phyloP scores from a whole-genome alignment of 2,329 filamentous ascomycete genomes.

The Cordyceps javanica region DNA sequence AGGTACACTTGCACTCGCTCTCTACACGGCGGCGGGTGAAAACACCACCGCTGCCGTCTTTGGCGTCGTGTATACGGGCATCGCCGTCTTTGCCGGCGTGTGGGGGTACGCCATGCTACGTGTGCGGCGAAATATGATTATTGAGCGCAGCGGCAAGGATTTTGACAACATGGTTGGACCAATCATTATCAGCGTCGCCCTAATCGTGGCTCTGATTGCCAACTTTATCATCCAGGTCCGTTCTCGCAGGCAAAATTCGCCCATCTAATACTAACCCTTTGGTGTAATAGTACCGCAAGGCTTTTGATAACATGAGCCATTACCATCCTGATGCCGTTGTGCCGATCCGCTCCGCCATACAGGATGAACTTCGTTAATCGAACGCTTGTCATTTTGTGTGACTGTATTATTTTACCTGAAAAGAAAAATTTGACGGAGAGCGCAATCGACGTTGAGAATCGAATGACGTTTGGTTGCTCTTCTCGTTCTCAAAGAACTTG shows the following conservation, averaged over 20 bases:
- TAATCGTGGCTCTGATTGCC: constrained; percentile 71
- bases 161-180: constrained; percentile 88
- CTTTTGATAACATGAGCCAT: constrained; percentile 12
- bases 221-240: constrained; percentile 86
- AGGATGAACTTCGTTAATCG: constrained; percentile 1
- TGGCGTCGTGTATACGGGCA: constrained; percentile 74
- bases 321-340: neutral
- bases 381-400: neutral
- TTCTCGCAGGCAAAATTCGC: neutral
- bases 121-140: constrained; percentile 69
- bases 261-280: neutral
- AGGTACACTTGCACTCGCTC: constrained; percentile 71
- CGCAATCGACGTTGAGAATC: neutral
- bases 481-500: too few relatives aligned
- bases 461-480: neutral
- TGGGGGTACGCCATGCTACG: constrained; percentile 89
- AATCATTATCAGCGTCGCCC: constrained; percentile 70
- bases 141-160: constrained; percentile 80
- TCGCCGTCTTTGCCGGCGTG: constrained; percentile 73
- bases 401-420: neutral
- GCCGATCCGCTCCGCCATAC: neutral
- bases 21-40: constrained; percentile 82
- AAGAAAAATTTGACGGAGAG: too few relatives aligned
- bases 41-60: constrained; percentile 71
- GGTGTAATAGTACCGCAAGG: constrained; percentile 11